Evolutionary conservation across 192 early-diverging fungal genomes (phyloP), one percentile per base, ranked within the genome.

Genomic region (Chytriomyces hyalinus): DNA sequence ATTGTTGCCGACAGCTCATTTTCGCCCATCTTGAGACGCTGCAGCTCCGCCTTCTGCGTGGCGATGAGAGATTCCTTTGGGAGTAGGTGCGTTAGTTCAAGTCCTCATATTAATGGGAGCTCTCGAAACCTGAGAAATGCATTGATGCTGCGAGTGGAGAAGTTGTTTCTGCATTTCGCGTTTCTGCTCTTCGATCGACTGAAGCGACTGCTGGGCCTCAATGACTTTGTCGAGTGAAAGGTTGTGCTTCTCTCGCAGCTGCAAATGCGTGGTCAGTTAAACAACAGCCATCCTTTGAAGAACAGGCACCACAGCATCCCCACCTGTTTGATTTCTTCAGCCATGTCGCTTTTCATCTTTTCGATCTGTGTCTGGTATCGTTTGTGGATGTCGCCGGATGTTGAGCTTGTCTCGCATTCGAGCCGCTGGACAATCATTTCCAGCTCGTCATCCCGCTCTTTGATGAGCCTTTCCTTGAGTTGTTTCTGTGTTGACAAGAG

Each of bases 371-470:
- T 73, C 11, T 87, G 82, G 62, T 87, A 84, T 70, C 84, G 65
- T 59, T 85, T 77, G 13, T 79, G 73, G 26, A 78, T 83, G 49
- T 90, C 88, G 48, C 81, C 81, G 13, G 83, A 81, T 26, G 65
- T 83, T 4, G 81, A 87, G 75, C 70, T 81, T 4, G 87, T 85
- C 67, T 90, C 88, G 53, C 75, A 77, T 65, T 90, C 88, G 13
- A 90, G 61, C 53, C 87, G 82, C 76, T 87, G 80, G 9, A 90
- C 81, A 5, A 90, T 80, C 80, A 87, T 78, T 68, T 90, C 88
- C 20, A 90, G 82, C 73, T 90, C 88, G 17, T 83, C 84, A 75
- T 90, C 88, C 5, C 88, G 71, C 67, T 90, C 85, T 49, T 79
- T 49, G n/a, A 90, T 68, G 13, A 89, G 78, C 77, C 76, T 80